phyloP scores from a whole-genome alignment of 2,329 filamentous ascomycete genomes.

The Clonostachys rhizophaga region DNA sequence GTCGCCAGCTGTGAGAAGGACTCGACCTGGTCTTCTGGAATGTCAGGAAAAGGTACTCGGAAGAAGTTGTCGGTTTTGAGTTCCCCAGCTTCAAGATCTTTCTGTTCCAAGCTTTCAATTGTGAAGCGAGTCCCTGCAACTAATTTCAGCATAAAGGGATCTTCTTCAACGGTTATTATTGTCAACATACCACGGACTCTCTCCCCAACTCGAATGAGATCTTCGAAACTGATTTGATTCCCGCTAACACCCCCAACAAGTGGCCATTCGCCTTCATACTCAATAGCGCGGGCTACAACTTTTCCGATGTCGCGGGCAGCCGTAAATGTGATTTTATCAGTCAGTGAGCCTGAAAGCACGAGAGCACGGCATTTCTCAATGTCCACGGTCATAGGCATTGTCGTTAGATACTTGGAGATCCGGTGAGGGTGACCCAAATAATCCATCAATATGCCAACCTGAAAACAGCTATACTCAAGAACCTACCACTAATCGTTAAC shows the following conservation, averaged over 20 bases:
- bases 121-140: constrained; percentile 10
- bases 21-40: constrained; percentile 12
- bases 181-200: constrained; percentile 28
- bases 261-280: constrained; percentile 38
- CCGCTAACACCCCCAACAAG: constrained; percentile 32
- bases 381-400: constrained; percentile 28
- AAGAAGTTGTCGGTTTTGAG: constrained; percentile 2
- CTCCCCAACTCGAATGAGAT: constrained; percentile 31
- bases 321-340: constrained; percentile 36
- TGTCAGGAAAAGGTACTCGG: neutral
- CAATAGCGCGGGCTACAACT: constrained; percentile 32
- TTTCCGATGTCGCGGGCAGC: constrained; percentile 34
- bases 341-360: constrained; percentile 31
- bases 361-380: constrained; percentile 35
- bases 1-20: constrained; percentile 15
- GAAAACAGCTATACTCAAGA: constrained; percentile 52
- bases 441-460: constrained; percentile 48
- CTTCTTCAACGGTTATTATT: no score
- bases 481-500: constrained; percentile 22
- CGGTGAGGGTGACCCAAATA: constrained; percentile 47
- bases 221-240: constrained; percentile 20
- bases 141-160: no score
- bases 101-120: constrained; percentile 6
- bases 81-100: constrained; percentile 11
- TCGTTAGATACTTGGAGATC: constrained; percentile 34